These are phyloP conservation scores for Alliaria petiolata DNA, from an alignment of 345 rosid species.

Conservation along the genomic window DNA sequence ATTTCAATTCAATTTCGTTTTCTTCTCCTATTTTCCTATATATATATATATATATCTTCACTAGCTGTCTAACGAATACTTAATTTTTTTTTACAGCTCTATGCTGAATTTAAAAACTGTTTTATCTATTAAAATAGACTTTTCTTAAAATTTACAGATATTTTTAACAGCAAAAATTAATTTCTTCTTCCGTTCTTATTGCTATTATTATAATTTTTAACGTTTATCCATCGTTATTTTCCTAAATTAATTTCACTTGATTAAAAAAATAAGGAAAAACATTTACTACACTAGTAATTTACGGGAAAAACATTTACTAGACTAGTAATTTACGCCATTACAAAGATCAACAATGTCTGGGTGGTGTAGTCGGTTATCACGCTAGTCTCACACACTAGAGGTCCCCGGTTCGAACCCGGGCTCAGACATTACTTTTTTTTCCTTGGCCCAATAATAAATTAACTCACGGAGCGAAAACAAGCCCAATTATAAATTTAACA, in stretches of 20 bases:
- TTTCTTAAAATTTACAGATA: neutral
- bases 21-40: neutral
- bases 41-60: too few relatives aligned
- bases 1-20: constrained; percentile 18
- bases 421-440: constrained; percentile 52
- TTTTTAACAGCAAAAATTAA: too few relatives aligned
- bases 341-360: constrained; percentile 4
- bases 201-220: neutral
- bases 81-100: neutral
- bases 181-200: neutral
- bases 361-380: constrained; percentile 53
- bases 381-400: constrained; percentile 87
- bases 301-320: too few relatives aligned
- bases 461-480: neutral
- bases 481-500: neutral
- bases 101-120: neutral
- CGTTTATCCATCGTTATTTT: neutral
- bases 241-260: neutral
- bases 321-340: too few relatives aligned
- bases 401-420: constrained; percentile 73
- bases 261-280: neutral
- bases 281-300: too few relatives aligned
- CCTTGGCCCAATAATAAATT: neutral
- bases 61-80: too few relatives aligned
- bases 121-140: neutral